Evolutionary conservation across 345 rosid species (phyloP).

Genomic region (Carallia pectinifolia): DNA sequence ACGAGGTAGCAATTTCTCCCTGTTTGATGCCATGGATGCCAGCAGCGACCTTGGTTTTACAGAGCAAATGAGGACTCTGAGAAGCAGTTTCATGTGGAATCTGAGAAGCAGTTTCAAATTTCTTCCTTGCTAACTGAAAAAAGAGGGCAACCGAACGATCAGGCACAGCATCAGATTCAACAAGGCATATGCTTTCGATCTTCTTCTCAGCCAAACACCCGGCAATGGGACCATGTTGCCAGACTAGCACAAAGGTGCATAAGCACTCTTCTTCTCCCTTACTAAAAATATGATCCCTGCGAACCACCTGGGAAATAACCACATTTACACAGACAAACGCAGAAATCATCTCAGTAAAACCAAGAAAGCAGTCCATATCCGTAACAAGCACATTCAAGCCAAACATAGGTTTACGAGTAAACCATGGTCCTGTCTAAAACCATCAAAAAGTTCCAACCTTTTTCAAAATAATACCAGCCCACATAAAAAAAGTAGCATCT

Average conservation of each 20-base stretch:
- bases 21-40: neutral
- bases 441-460: no score
- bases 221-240: conserved; percentile 44
- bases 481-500: no score
- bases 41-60: neutral
- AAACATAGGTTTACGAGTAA: no score
- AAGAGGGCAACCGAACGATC: conserved; percentile 27
- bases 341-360: neutral
- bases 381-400: no score
- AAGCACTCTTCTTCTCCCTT: conserved; percentile 41
- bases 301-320: conserved; percentile 25
- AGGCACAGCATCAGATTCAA: conserved; percentile 7
- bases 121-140: conserved; percentile 17
- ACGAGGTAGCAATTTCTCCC: neutral
- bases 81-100: neutral
- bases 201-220: conserved; percentile 20
- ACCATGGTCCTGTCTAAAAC: no score
- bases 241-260: conserved; percentile 39
- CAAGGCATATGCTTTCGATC: conserved; percentile 40
- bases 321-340: neutral
- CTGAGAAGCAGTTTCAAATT: conserved; percentile 4
- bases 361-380: no score
- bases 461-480: no score
- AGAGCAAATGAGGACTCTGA: neutral
- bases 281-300: conserved; percentile 25